Base-by-base conservation (phyloP, 306 rosid species). In the Trifolium pratense region DNA sequence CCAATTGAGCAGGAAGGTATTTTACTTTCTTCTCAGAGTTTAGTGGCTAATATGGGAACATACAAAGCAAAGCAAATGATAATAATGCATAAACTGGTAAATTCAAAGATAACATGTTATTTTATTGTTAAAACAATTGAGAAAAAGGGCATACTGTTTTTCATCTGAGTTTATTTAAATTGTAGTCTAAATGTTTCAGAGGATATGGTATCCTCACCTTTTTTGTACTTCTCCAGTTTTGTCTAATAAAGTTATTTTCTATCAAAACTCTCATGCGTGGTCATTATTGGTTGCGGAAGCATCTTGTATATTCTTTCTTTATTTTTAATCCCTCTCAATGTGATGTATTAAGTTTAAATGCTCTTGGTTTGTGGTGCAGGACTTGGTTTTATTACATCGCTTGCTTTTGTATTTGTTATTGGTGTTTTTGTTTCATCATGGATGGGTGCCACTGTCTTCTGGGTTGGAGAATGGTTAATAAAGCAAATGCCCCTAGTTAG, bases 401-500 rank as follows among this genome's bases (percentile, higher is more conserved):
- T 93, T 59, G 86, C 81, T 71, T 93, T 93, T 75, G 96, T 93
- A 64, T 93, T 93, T 81, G 84, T 86, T 75, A 88, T 87, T 80
- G 98, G 97, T 14, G 82, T 90, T 80, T 90, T 90, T 82, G 97
- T 93, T 72, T 90, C 97, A 4, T 90, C 96, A 25, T 93, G 96
- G 98, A 84, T 89, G 89, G 97, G 98, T 58, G 91, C 92, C 68
- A 83, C 97, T 51, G 84, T 93, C 71, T 84, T 90, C 84, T 89
- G 89, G 80, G 71, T 90, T 67, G 98, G 98, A 79, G 97, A 90
- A 83, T 93, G 97, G 96, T 75, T 93, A 64, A 93, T 90, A 75
- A 89, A 89, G 90, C 84, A 76, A 80, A 90, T 93, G 98, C 98
- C 98, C 76, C 86, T 91, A 74, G 92, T 93, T 68, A 87, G 86